Conservation (phyloP, 2,329 filamentous ascomycete genomes). For the Fusarium sacchari region DNA sequence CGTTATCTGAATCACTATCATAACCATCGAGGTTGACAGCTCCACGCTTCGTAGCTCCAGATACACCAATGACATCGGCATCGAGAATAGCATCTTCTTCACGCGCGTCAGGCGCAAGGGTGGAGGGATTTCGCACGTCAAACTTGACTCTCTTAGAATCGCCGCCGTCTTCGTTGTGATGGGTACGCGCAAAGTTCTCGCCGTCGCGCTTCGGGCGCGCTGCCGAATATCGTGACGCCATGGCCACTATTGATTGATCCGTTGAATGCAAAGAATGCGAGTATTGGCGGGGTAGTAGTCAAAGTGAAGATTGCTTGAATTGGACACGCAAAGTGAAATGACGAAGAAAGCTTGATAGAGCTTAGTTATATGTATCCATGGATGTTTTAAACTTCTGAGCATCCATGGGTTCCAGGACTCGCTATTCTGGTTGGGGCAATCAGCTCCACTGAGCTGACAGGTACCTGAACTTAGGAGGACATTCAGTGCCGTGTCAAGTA, state of each 20-base stretch:
- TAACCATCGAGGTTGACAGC: constrained; percentile 98
- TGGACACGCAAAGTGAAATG: constrained; percentile 18
- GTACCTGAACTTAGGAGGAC: neutral
- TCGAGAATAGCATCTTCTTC: constrained; percentile 80
- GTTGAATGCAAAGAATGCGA: neutral
- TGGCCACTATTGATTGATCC: constrained; percentile 41
- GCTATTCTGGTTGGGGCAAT: constrained; percentile 21
- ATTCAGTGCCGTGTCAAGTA: neutral
- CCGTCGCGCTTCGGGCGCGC: constrained; percentile 85
- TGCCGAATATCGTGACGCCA: constrained; percentile 69
- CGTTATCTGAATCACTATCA: constrained; percentile 92
- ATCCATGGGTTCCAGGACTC: neutral
- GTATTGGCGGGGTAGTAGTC: neutral
- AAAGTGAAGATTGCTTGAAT: neutral
- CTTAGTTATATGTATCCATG: too few species aligned
- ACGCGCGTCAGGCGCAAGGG: constrained; percentile 82
- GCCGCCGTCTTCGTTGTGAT: constrained; percentile 68
- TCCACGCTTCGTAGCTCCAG: constrained; percentile 83
- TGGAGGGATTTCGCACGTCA: constrained; percentile 93
- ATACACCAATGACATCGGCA: constrained; percentile 89
- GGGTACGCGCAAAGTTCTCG: constrained; percentile 81
- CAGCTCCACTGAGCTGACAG: neutral
- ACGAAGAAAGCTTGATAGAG: constrained; percentile 14
- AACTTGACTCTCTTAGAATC: constrained; percentile 84
- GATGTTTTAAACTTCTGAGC: constrained; percentile 4